phyloP scores from a whole-genome alignment of 441 rosid species.

The Populus trichocarpa region DNA sequence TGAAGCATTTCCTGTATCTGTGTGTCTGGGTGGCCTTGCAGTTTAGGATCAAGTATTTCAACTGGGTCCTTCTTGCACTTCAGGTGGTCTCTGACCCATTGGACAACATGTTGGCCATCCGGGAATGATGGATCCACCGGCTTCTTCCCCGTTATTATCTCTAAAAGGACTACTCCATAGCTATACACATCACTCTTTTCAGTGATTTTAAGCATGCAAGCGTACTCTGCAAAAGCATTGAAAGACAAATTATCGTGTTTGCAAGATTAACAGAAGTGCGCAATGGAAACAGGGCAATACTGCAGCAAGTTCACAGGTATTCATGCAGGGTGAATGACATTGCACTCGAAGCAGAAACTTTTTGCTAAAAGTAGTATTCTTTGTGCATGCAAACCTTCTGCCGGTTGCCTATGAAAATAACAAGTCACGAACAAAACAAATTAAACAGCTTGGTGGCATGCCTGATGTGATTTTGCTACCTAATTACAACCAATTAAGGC shows the following conservation, averaged over 20 bases:
- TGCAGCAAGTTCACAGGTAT: neutral
- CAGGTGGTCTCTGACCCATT: conserved; percentile 67
- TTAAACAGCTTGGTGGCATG: neutral
- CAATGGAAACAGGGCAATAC: neutral
- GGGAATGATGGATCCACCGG: conserved; percentile 67
- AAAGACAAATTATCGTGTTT: neutral
- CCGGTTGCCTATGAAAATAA: neutral
- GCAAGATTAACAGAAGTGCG: neutral
- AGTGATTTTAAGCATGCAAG: conserved; percentile 50
- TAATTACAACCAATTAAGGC: neutral
- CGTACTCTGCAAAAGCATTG: conserved; percentile 46
- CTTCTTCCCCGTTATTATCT: conserved; percentile 58
- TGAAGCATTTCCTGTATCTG: conserved; percentile 77
- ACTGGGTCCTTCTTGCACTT: conserved; percentile 58
- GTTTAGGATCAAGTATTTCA: conserved; percentile 51
- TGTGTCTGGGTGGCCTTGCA: conserved; percentile 60
- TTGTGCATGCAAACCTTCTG: neutral
- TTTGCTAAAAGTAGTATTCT: neutral
- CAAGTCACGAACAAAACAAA: neutral
- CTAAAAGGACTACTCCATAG: conserved; percentile 64
- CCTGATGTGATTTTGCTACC: neutral
- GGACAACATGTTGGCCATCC: conserved; percentile 57
- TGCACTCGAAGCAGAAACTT: neutral
- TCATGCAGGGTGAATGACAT: neutral
- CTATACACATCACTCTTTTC: conserved; percentile 68